Evolutionary conservation across 805 yeast genomes (phyloP).

Genomic region (Jamesozyma lodderae): DNA sequence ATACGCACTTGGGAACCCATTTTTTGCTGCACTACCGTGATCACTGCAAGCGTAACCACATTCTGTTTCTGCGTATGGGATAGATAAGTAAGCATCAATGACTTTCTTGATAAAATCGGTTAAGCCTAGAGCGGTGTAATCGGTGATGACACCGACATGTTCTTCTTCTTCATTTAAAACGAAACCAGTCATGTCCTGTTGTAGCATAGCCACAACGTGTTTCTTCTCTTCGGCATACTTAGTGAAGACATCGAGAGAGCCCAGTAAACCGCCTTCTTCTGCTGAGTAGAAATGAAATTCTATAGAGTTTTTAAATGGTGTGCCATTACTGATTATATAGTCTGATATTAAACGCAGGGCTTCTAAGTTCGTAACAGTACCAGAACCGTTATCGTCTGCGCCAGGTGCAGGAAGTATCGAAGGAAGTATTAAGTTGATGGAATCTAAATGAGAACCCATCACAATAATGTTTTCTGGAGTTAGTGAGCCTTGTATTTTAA

Average conservation of each 20-base stretch:
- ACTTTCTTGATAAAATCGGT: conserved; percentile 54
- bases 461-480: conserved; percentile 44
- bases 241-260: conserved; percentile 71
- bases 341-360: conserved; percentile 54
- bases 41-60: conserved; percentile 95
- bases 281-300: conserved; percentile 95
- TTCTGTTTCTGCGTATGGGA: conserved; percentile 61
- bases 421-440: conserved; percentile 68
- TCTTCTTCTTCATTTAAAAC: conserved; percentile 44
- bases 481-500: conserved; percentile 45
- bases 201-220: conserved; percentile 73
- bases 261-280: conserved; percentile 86
- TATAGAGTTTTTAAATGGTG: conserved; percentile 58
- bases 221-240: conserved; percentile 36
- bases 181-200: conserved; percentile 92
- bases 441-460: conserved; percentile 86
- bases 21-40: conserved; percentile 75
- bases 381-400: conserved; percentile 92
- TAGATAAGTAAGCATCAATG: conserved; percentile 51
- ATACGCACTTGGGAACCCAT: conserved; percentile 79
- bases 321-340: conserved; percentile 20
- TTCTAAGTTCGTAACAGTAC: conserved; percentile 71
- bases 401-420: conserved; percentile 71
- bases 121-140: conserved; percentile 48
- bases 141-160: conserved; percentile 74